phyloP scores from a whole-genome alignment of 495 filamentous ascomycete species.

The Hypoxylon cercidicola region DNA sequence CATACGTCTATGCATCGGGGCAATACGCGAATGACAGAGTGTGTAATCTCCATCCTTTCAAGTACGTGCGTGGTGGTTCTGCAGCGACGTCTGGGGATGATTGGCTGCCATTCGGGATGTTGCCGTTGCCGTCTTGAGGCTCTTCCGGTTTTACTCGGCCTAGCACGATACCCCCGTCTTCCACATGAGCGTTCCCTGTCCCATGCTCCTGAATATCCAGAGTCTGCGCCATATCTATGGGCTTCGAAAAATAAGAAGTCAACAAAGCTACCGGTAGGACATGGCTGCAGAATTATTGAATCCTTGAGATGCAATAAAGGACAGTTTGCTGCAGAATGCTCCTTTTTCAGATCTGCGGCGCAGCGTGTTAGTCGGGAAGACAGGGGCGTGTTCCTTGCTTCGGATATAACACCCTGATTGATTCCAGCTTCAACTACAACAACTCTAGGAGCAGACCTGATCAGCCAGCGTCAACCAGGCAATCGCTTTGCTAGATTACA shows the following conservation, averaged over 20 bases:
- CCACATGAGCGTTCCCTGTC: slow-evolving; percentile 8
- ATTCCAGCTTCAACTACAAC: too few species aligned
- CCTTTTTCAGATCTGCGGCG: slow-evolving; percentile 5
- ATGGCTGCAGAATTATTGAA: slow-evolving; percentile 2
- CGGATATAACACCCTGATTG: not conserved
- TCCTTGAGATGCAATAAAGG: not conserved
- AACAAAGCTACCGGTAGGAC: slow-evolving; percentile 7
- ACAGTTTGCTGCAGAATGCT: not conserved
- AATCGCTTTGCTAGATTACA: too few species aligned
- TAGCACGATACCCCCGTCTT: slow-evolving; percentile 23
- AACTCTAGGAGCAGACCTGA: too few species aligned
- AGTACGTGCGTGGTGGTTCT: slow-evolving; percentile 41
- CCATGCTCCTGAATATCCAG: slow-evolving; percentile 14
- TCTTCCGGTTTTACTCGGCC: slow-evolving; percentile 3
- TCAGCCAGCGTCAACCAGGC: too few species aligned
- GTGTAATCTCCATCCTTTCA: slow-evolving; percentile 60
- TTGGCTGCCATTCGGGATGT: slow-evolving; percentile 7
- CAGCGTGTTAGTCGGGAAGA: not conserved
- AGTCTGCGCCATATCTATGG: slow-evolving; percentile 7
- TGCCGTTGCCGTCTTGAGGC: slow-evolving; percentile 20
- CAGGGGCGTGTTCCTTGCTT: slow-evolving; percentile 7
- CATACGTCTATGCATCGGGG: not conserved
- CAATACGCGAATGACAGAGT: slow-evolving; percentile 52
- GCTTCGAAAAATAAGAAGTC: not conserved
- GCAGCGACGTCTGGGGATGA: not conserved